Conservation (phyloP, 192 early-diverging fungal species). For the Backusella psychrophila region DNA sequence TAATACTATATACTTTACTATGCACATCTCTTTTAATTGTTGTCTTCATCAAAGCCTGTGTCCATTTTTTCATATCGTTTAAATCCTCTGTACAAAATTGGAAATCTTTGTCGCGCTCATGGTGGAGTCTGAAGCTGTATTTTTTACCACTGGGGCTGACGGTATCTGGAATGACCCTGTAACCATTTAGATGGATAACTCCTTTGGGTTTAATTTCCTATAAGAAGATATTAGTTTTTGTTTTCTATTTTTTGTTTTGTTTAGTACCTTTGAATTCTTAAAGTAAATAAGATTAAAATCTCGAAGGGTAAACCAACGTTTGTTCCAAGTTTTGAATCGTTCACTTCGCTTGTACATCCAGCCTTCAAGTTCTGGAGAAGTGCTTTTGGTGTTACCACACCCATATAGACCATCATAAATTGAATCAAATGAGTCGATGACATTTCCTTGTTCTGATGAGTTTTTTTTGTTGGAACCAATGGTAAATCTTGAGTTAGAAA, state of each 20-base stretch:
- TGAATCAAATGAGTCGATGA: background rate
- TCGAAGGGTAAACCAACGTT: constrained; percentile 55
- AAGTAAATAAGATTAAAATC: constrained; percentile 50
- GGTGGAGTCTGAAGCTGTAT: constrained; percentile 55
- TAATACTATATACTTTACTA: constrained; percentile 8
- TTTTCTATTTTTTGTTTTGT: background rate
- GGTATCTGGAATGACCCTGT: constrained; percentile 53
- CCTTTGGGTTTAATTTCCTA: constrained; percentile 41
- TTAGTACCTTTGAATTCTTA: constrained; percentile 35
- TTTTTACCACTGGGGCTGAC: constrained; percentile 48
- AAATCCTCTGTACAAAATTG: constrained; percentile 53
- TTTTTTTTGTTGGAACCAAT: background rate
- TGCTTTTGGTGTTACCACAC: background rate
- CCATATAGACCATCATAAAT: background rate
- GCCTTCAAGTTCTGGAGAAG: constrained; percentile 43
- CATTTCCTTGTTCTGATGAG: background rate
- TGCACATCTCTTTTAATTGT: constrained; percentile 47
- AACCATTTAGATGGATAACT: constrained; percentile 50
- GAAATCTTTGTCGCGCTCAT: constrained; percentile 49
- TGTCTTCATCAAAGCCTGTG: constrained; percentile 58
- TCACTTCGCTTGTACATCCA: constrained; percentile 55
- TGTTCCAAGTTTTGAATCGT: constrained; percentile 53
- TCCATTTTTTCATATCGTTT: constrained; percentile 47
- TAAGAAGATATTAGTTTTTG: background rate
- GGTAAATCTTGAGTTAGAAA: background rate